Base-by-base conservation (phyloP, 2,329 filamentous ascomycete genomes). In the Penicillium sp. region DNA sequence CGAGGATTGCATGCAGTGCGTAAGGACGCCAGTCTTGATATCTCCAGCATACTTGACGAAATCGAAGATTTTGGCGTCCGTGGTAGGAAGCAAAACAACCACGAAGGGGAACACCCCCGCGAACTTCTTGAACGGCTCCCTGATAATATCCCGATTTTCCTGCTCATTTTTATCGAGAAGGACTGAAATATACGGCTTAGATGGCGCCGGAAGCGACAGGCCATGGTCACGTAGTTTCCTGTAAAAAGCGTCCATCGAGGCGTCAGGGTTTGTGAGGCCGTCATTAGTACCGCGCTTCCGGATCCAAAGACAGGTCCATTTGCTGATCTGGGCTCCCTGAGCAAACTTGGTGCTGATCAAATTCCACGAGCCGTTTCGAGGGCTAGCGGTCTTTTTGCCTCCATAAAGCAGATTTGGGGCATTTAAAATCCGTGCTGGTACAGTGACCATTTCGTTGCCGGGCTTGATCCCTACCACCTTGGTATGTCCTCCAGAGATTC, bases 1-100 rank as follows among this genome's bases (percentile, higher is more conserved):
- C 1, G 70, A 64, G 5, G 69, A 74, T 0, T 80, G 76, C 9
- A 87, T 78, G 60, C 86, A 89, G 56, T 88, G 82, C 0, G 86
- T 88, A 53, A 85, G 82, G 25, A 91, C 77, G 2, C 89, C 89
- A 40, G 77, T 77, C 2, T 78, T 69, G 22, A 83, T 77, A 65
- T 93, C 89, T 7, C 82, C 86, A 0, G 83, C 70, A 36, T 72
- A 80, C 73, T 93, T 93, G 70, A 93, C 79, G 6, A 71, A 74
- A 55, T 81, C 79, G 69, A 91, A 91, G 1, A 84, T 60, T 48
- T 74, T 74, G 25, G 80, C 73, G 50, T 82, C 77, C 12, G 76
- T 75, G 8, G 74, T 68, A 8, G 79, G 75, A 2, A 88, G 72
- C 6, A 90, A 3, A n/a, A 65, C 25, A 7, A 65, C 49, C 3